Evolutionary conservation across 148 eudicot species (phyloP).

Genomic region (Silene latifolia): DNA sequence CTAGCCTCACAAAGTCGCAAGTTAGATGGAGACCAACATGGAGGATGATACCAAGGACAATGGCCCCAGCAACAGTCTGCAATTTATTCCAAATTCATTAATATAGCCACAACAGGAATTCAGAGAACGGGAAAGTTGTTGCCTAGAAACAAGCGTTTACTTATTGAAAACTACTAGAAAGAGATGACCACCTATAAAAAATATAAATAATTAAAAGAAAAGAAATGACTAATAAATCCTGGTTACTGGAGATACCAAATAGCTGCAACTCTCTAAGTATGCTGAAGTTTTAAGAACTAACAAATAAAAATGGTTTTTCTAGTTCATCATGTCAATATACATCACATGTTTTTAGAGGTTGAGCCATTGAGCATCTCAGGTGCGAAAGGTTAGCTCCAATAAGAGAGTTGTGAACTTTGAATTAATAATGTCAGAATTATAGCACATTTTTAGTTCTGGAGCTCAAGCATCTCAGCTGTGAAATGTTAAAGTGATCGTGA

Average conservation of each 20-base stretch:
- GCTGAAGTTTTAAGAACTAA: no score
- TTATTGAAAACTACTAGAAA: neutral
- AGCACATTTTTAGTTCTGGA: neutral
- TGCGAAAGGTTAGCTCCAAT: neutral
- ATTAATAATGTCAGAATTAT: neutral
- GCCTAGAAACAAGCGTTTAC: conserved; percentile 5
- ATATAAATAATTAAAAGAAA: no score
- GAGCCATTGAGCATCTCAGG: neutral
- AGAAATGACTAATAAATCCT: no score
- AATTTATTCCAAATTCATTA: conserved; percentile 12
- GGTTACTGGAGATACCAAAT: no score
- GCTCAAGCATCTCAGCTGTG: neutral
- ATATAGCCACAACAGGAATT: conserved; percentile 9
- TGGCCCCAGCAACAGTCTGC: conserved; percentile 93
- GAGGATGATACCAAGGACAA: conserved; percentile 60
- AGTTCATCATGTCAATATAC: neutral
- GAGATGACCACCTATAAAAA: neutral
- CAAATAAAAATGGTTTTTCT: no score
- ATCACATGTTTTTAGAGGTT: neutral
- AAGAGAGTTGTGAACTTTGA: neutral
- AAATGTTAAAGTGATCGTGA: neutral
- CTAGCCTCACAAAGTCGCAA: conserved; percentile 82
- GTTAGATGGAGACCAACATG: conserved; percentile 75
- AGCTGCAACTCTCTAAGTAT: no score
- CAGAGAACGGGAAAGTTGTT: neutral